These are phyloP conservation scores for Phaeosphaeriaceae sp. DNA, from an alignment of 2,329 filamentous ascomycete species.

Conservation along the genomic window DNA sequence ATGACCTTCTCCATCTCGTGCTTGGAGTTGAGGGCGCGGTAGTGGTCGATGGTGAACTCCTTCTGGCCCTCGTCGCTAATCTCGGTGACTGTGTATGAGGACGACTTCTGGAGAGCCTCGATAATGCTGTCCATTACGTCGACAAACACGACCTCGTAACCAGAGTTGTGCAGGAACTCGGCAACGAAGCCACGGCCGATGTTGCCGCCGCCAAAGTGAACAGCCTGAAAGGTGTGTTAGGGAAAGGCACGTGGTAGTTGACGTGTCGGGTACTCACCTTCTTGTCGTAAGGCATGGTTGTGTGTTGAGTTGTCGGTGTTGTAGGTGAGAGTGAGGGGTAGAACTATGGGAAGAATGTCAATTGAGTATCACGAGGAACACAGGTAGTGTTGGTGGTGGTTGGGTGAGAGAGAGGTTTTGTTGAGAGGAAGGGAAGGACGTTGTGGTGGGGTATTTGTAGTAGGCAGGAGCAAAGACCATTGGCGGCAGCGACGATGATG, in stretches of 20 bases:
- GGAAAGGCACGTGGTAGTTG: background rate
- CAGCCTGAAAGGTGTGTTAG: constrained; percentile 32
- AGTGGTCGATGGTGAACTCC: constrained; percentile 87
- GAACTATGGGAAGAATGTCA: constrained; percentile 19
- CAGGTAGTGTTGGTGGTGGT: background rate
- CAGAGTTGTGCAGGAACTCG: constrained; percentile 86
- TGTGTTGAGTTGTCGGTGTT: constrained; percentile 2
- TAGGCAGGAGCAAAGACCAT: constrained; percentile 24
- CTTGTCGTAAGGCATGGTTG: constrained; percentile 50
- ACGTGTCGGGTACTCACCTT: constrained; percentile 35
- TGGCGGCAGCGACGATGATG: constrained; percentile 11
- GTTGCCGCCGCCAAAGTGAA: constrained; percentile 62
- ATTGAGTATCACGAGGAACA: constrained; percentile 14
- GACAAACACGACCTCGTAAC: constrained; percentile 94
- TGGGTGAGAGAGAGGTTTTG: background rate
- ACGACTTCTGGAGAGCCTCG: constrained; percentile 74
- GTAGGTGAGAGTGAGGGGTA: constrained; percentile 11
- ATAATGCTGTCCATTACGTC: constrained; percentile 90
- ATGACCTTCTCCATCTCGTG: constrained; percentile 81
- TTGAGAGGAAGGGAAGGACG: constrained; percentile 7
- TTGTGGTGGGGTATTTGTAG: constrained; percentile 35
- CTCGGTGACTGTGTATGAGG: constrained; percentile 90
- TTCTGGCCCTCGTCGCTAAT: constrained; percentile 84
- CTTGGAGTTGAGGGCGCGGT: constrained; percentile 95
- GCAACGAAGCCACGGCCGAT: constrained; percentile 59